Conservation (phyloP, 75 land plant genomes). For the Chamaecyparis obtusa region DNA sequence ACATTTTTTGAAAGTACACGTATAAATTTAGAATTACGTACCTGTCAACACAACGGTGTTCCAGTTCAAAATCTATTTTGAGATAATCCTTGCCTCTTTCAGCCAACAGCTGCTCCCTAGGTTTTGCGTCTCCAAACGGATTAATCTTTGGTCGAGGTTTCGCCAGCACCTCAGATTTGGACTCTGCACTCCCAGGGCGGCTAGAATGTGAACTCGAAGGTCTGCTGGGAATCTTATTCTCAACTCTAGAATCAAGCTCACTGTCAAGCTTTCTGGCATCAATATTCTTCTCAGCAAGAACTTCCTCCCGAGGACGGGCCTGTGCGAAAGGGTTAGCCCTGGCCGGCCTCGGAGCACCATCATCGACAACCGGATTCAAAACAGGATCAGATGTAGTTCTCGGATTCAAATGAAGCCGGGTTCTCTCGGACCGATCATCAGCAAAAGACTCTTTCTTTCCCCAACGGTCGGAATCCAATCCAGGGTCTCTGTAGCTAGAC, state of each 20-base stretch:
- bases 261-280: conserved; percentile 63
- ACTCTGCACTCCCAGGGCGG: conserved; percentile 38
- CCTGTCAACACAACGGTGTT: conserved; percentile 65
- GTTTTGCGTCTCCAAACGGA: conserved; percentile 91
- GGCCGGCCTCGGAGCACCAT: conserved; percentile 19
- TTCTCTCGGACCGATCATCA: conserved; percentile 44
- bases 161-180: neutral
- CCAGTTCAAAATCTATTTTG: conserved; percentile 81
- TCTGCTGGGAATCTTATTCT: conserved; percentile 11
- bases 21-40: neutral
- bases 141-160: conserved; percentile 65
- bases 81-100: conserved; percentile 84
- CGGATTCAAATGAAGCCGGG: conserved; percentile 67
- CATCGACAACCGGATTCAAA: neutral
- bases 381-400: conserved; percentile 32
- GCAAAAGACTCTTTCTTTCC: conserved; percentile 18
- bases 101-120: conserved; percentile 72
- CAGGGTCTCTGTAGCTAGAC: conserved; percentile 20
- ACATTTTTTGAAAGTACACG: neutral
- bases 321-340: conserved; percentile 66
- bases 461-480: conserved; percentile 43
- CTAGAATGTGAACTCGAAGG: conserved; percentile 66
- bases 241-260: conserved; percentile 32
- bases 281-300: conserved; percentile 71
- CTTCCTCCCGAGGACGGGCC: conserved; percentile 83